Evolutionary conservation across 108 stramenopile species (phyloP).

Genomic region (Conticribra weissflogii): DNA sequence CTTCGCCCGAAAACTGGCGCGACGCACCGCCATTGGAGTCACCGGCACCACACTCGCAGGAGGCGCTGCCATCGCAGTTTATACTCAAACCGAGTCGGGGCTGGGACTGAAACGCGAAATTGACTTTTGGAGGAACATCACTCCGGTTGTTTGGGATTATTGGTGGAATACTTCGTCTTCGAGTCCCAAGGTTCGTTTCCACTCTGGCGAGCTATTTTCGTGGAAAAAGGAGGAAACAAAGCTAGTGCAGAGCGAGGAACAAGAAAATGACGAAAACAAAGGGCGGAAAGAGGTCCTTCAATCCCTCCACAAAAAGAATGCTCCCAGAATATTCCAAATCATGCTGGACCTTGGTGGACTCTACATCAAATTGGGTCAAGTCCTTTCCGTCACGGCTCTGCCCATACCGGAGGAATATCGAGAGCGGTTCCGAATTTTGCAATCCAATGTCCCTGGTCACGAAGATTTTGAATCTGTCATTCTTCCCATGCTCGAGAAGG

Average conservation of each 20-base stretch:
- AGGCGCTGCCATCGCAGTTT: slow-evolving; percentile 26
- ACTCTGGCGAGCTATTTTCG: no score
- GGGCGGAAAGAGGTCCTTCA: slow-evolving; percentile 26
- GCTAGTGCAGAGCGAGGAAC: background rate
- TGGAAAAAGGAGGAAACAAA: slow-evolving; percentile 9
- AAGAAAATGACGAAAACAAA: slow-evolving; percentile 19
- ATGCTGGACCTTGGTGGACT: slow-evolving; percentile 89
- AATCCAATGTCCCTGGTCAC: slow-evolving; percentile 81
- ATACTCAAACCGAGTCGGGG: slow-evolving; percentile 53
- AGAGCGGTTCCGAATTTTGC: slow-evolving; percentile 66
- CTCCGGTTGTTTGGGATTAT: slow-evolving; percentile 72
- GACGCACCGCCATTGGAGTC: slow-evolving; percentile 27
- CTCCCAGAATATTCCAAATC: slow-evolving; percentile 59
- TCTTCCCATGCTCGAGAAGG: slow-evolving; percentile 64
- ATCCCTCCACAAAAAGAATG: slow-evolving; percentile 62
- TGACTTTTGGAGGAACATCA: slow-evolving; percentile 60
- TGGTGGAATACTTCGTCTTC: slow-evolving; percentile 53
- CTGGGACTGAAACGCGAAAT: slow-evolving; percentile 62
- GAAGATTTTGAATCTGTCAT: slow-evolving; percentile 70
- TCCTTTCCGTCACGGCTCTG: slow-evolving; percentile 78
- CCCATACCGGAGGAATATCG: slow-evolving; percentile 76
- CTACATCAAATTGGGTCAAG: slow-evolving; percentile 94
- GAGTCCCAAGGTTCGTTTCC: slow-evolving; percentile 65
- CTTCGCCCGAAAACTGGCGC: slow-evolving; percentile 4
- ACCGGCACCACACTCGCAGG: slow-evolving; percentile 9